Evolutionary conservation across 768 basidiomycete genomes (phyloP).

Genomic region (Lactarius evosmus): DNA sequence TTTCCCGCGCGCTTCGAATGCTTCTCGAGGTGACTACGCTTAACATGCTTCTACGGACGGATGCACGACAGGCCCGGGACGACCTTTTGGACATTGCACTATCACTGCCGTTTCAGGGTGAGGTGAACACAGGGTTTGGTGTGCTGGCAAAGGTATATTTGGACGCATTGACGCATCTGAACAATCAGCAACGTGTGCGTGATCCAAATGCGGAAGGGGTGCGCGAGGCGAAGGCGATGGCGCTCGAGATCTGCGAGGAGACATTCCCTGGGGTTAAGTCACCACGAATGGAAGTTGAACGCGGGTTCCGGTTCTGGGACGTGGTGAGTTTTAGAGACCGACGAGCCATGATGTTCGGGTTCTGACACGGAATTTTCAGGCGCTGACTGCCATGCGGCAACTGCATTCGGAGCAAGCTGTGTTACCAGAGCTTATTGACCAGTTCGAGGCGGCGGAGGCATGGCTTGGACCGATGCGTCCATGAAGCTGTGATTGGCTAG

Average conservation of each 20-base stretch:
- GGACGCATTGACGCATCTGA: conserved; percentile 86
- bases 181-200: conserved; percentile 71
- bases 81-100: conserved; percentile 91
- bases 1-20: conserved; percentile 86
- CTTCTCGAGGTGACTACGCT: conserved; percentile 87
- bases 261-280: conserved; percentile 90
- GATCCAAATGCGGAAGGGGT: conserved; percentile 79
- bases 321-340: conserved; percentile 57
- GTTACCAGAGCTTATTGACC: conserved; percentile 82
- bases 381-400: conserved; percentile 85
- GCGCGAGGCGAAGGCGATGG: conserved; percentile 77
- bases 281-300: conserved; percentile 85
- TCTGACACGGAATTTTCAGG: conserved; percentile 42
- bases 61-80: conserved; percentile 82
- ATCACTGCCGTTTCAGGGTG: conserved; percentile 90
- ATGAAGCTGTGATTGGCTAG: conserved; percentile 39
- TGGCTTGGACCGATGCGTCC: conserved; percentile 93
- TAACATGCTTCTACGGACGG: conserved; percentile 89
- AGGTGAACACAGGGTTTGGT: conserved; percentile 97
- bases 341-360: conserved; percentile 13
- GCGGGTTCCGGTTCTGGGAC: conserved; percentile 99
- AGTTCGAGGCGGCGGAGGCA: conserved; percentile 93
- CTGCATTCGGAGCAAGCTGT: conserved; percentile 81
- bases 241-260: conserved; percentile 89
- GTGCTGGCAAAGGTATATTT: conserved; percentile 96